phyloP scores from a whole-genome alignment of 2,329 filamentous ascomycete species.

The Chalara sp. region DNA sequence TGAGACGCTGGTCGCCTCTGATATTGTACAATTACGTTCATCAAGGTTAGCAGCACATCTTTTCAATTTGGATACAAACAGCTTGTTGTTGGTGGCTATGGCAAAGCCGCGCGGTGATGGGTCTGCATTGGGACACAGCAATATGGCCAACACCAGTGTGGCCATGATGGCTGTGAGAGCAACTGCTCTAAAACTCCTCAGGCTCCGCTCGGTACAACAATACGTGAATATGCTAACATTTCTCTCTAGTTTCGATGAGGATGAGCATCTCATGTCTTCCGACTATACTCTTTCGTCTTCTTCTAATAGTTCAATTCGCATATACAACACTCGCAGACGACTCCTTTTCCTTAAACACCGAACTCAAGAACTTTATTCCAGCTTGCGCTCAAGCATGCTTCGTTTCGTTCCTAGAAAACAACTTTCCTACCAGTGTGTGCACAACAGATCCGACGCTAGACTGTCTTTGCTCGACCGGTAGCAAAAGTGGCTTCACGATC shows the following conservation, averaged over 20 bases:
- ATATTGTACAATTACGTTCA: slow-evolving; percentile 16
- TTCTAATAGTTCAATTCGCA: slow-evolving; percentile 20
- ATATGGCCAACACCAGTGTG: too few relatives aligned
- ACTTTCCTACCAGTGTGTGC: slow-evolving; percentile 47
- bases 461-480: slow-evolving; percentile 57
- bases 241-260: slow-evolving; percentile 16
- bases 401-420: slow-evolving; percentile 51
- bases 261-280: slow-evolving; percentile 20
- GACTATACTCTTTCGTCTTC: slow-evolving; percentile 21
- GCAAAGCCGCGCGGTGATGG: too few relatives aligned
- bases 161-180: too few relatives aligned
- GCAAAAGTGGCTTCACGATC: slow-evolving; percentile 56
- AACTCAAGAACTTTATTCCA: slow-evolving; percentile 25
- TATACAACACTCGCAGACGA: slow-evolving; percentile 15
- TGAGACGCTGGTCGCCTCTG: slow-evolving; percentile 28
- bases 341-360: slow-evolving; percentile 16
- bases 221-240: background rate
- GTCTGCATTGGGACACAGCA: too few relatives aligned
- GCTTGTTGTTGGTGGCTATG: too few relatives aligned
- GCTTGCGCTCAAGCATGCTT: slow-evolving; percentile 56
- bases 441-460: slow-evolving; percentile 43
- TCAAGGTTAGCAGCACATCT: slow-evolving; percentile 14
- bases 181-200: too few relatives aligned
- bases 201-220: too few relatives aligned
- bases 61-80: too few relatives aligned